Percentiles rank a stretch among this genome's conserved stretches.
These are phyloP conservation scores for Avena sativa DNA, from an alignment of 176 grass and related monocot species.

Conservation along the genomic window DNA sequence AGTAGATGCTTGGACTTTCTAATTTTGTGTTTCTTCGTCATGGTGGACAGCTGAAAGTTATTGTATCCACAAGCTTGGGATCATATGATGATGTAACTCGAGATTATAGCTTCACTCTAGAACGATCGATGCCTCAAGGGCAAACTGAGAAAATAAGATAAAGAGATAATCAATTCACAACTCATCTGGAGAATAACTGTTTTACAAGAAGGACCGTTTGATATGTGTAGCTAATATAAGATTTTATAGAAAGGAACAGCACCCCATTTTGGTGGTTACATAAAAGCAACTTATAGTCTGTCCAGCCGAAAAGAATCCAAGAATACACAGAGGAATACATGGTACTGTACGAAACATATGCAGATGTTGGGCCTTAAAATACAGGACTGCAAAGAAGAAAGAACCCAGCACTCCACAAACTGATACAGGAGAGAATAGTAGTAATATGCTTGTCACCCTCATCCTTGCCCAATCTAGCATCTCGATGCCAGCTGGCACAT, in stretches of 20 bases:
- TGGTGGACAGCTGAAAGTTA: constrained; percentile 35
- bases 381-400: background rate
- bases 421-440: background rate
- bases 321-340: background rate
- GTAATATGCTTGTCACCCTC: background rate
- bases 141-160: background rate
- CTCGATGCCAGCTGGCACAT: background rate
- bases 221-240: background rate
- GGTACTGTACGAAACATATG: background rate
- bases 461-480: background rate
- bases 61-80: constrained; percentile 6
- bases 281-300: background rate
- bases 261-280: background rate
- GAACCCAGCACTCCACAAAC: background rate
- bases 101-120: constrained; percentile 30
- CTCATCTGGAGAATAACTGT: background rate
- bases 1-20: constrained; percentile 59
- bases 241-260: background rate
- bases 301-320: background rate
- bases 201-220: background rate
- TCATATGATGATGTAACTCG: background rate
- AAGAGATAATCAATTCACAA: background rate
- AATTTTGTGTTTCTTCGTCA: constrained; percentile 75
- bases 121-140: background rate
- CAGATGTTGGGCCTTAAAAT: background rate